phyloP scores from a whole-genome alignment of 169 alveolate genomes.

The Sarcocystis neurona region DNA sequence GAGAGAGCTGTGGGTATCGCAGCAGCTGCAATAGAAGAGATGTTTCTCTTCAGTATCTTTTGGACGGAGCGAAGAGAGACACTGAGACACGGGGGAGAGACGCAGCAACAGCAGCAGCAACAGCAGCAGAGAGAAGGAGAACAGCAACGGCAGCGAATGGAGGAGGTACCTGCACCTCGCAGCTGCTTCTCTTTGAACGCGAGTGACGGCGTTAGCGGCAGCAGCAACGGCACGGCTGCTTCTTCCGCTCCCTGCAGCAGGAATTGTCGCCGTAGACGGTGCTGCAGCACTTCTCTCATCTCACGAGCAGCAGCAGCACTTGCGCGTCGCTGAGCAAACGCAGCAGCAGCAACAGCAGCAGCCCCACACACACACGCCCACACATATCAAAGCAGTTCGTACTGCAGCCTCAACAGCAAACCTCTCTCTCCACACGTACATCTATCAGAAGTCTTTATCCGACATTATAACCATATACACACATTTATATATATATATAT shows the following conservation, averaged over 20 bases:
- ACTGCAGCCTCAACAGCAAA: too few species aligned
- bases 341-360: too few species aligned
- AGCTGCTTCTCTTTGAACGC: background rate
- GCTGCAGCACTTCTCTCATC: background rate
- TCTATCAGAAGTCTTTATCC: too few species aligned
- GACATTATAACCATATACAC: background rate
- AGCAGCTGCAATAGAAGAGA: too few species aligned
- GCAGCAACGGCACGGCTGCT: background rate
- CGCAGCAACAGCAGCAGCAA: background rate
- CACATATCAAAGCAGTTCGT: too few species aligned
- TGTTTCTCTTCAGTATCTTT: too few species aligned
- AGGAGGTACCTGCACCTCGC: background rate
- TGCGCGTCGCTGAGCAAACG: background rate
- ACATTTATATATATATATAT: background rate
- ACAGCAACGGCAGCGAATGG: background rate
- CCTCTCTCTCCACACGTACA: too few species aligned
- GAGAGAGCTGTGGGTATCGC: too few species aligned
- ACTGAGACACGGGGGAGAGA: background rate
- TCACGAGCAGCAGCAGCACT: slow-evolving; percentile 20
- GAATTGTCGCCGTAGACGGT: background rate
- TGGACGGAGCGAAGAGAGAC: too few species aligned
- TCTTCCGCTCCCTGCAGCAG: background rate
- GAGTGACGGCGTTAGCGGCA: slow-evolving; percentile 2
- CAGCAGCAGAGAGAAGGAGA: background rate
- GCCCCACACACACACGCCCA: too few species aligned